These are phyloP conservation scores for Aspergillus cavernicola DNA, from an alignment of 495 filamentous ascomycete genomes.

Conservation along the genomic window DNA sequence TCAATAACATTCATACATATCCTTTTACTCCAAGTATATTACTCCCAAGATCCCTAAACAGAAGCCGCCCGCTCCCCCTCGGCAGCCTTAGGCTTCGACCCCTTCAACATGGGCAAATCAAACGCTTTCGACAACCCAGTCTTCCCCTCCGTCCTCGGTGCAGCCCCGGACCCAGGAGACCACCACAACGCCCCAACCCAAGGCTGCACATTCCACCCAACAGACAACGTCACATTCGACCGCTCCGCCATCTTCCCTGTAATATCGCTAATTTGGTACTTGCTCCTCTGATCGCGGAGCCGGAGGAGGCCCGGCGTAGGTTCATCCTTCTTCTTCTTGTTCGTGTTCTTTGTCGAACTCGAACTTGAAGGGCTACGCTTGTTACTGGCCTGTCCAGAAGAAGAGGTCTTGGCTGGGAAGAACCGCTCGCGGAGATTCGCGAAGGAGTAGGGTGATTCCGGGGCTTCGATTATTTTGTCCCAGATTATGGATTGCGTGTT, in stretches of 20 bases:
- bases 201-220: conserved; percentile 96
- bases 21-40: not conserved
- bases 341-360: conserved; percentile 7
- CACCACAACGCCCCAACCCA: conserved; percentile 89
- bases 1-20: too few species aligned
- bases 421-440: conserved; percentile 33
- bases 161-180: conserved; percentile 52
- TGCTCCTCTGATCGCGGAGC: conserved; percentile 76
- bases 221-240: conserved; percentile 67
- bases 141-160: conserved; percentile 61
- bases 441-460: conserved; percentile 54
- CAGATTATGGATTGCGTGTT: conserved; percentile 77
- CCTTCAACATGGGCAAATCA: conserved; percentile 69
- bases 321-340: conserved; percentile 8
- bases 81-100: conserved; percentile 21
- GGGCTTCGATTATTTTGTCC: conserved; percentile 84
- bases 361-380: conserved; percentile 15
- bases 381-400: not conserved
- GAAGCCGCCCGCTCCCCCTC: conserved; percentile 18
- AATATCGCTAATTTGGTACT: conserved; percentile 92
- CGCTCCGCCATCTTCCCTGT: conserved; percentile 66
- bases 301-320: conserved; percentile 55
- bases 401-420: conserved; percentile 15
- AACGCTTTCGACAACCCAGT: conserved; percentile 64
- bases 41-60: conserved; percentile 1